Percentiles rank a stretch among this genome's conserved stretches.
Conservation (phyloP, 345 rosid species). For the Passiflora organensis region DNA sequence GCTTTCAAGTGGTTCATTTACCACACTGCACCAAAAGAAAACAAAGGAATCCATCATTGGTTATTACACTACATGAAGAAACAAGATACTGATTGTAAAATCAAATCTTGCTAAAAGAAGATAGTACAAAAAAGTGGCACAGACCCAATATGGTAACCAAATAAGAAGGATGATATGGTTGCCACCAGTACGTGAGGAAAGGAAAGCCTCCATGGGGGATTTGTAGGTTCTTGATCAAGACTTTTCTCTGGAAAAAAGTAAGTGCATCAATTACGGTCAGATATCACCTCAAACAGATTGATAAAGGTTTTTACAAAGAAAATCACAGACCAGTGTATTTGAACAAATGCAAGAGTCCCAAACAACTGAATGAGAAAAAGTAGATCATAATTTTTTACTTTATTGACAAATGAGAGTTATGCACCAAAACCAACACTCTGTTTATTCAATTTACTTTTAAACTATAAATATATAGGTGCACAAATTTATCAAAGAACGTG, state of each 20-base stretch:
- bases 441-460: no score
- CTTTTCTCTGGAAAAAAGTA: slow-evolving; percentile 33
- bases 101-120: background rate
- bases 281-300: slow-evolving; percentile 7
- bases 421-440: no score
- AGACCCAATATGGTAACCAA: slow-evolving; percentile 95
- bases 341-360: no score
- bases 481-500: no score
- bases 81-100: no score
- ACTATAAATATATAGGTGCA: no score
- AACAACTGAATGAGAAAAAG: no score
- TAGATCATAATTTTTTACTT: no score
- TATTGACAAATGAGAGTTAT: no score
- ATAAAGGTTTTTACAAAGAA: background rate
- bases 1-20: slow-evolving; percentile 92
- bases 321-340: background rate
- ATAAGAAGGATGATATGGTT: slow-evolving; percentile 71
- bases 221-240: slow-evolving; percentile 42
- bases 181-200: slow-evolving; percentile 83
- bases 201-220: slow-evolving; percentile 81
- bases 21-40: slow-evolving; percentile 49
- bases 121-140: slow-evolving; percentile 24
- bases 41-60: slow-evolving; percentile 1
- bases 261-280: slow-evolving; percentile 11
- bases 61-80: background rate